These are phyloP conservation scores for Cytospora leucostoma DNA, from an alignment of 2,329 filamentous ascomycete genomes.

Conservation along the genomic window DNA sequence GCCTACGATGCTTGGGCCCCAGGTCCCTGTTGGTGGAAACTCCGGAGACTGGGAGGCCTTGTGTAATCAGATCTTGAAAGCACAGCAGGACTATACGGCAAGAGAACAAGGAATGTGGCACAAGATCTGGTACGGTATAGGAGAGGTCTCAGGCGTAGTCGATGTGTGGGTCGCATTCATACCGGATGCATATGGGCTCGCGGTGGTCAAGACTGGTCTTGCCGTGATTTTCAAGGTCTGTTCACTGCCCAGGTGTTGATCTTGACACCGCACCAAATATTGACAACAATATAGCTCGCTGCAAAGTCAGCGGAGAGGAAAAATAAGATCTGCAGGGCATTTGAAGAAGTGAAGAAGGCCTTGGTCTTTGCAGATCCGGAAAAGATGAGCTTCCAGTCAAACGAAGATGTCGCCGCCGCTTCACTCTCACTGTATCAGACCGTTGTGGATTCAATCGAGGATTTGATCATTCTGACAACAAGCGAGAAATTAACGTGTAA, in stretches of 20 bases:
- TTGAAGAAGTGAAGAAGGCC: slow-evolving; percentile 11
- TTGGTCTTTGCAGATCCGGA: slow-evolving; percentile 6
- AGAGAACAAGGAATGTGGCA: not conserved
- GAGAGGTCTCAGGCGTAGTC: not conserved
- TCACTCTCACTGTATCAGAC: slow-evolving; percentile 2
- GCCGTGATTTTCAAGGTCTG: slow-evolving; percentile 16
- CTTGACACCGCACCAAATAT: too few relatives aligned
- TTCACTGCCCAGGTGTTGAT: too few relatives aligned
- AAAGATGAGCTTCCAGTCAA: slow-evolving; percentile 1
- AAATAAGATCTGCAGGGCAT: slow-evolving; percentile 1
- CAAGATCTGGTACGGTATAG: slow-evolving; percentile 12
- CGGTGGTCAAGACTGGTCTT: slow-evolving; percentile 16
- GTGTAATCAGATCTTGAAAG: not conserved
- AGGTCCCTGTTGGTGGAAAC: not conserved
- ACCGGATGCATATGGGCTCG: slow-evolving; percentile 16
- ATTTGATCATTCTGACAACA: slow-evolving; percentile 3
- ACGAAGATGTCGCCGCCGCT: slow-evolving; percentile 3
- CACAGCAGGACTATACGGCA: slow-evolving; percentile 10
- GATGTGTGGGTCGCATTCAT: slow-evolving; percentile 15
- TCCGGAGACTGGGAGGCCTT: slow-evolving; percentile 2
- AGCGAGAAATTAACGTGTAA: slow-evolving; percentile 5
- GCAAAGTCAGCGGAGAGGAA: slow-evolving; percentile 4
- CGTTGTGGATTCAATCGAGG: slow-evolving; percentile 11
- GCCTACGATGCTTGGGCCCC: not conserved
- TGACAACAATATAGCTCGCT: not conserved